phyloP scores from a whole-genome alignment of 331 rosid species.

The Rosa hybrid region DNA sequence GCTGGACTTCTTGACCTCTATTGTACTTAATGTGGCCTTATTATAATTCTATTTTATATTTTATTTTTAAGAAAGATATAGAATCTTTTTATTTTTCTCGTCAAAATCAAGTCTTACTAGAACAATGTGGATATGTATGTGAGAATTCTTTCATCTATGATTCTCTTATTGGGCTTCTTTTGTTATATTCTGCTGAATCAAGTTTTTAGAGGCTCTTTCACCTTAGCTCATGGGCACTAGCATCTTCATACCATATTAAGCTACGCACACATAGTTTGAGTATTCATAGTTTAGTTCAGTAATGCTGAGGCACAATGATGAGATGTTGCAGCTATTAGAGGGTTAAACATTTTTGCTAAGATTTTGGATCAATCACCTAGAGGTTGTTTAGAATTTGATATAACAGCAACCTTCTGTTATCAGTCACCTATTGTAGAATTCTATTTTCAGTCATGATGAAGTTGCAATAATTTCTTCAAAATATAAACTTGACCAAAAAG shows the following conservation, averaged over 20 bases:
- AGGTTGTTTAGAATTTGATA: not conserved
- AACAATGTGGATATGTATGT: not conserved
- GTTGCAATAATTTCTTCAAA: not conserved
- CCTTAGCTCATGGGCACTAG: not conserved
- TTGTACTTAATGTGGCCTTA: not conserved
- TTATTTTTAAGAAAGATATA: not conserved
- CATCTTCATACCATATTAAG: not conserved
- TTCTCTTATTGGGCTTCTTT: not conserved
- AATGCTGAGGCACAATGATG: not conserved
- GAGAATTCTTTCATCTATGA: not conserved
- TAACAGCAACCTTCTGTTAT: not conserved
- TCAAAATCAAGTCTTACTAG: not conserved
- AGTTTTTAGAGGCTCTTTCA: constrained; percentile 2
- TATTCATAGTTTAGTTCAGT: not conserved
- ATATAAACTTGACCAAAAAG: not conserved
- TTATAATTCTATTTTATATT: not conserved
- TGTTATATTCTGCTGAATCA: not conserved
- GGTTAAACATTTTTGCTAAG: not conserved
- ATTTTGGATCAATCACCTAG: not conserved
- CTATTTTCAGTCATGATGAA: not conserved
- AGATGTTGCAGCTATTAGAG: not conserved
- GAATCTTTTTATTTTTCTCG: not conserved
- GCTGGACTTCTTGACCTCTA: not conserved
- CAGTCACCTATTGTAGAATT: not conserved
- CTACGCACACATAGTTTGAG: not conserved